These are phyloP conservation scores for Solanum tacnaense DNA, from an alignment of 257 asterid species.

Conservation along the genomic window DNA sequence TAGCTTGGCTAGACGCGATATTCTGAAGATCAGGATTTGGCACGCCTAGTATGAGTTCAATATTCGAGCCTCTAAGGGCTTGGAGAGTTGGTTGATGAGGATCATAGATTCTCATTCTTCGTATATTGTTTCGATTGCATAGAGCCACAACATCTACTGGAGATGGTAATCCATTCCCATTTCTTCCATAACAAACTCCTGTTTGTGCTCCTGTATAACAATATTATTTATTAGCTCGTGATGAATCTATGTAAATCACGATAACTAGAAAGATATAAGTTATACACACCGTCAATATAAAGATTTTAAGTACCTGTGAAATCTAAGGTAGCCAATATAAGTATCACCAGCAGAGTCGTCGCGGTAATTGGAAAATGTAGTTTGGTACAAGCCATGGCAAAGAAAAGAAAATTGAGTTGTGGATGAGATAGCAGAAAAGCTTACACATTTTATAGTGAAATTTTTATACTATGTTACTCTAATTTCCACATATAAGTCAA, in stretches of 20 bases:
- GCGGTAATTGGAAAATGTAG: background rate
- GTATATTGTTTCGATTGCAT: conserved; percentile 13
- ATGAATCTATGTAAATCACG: background rate
- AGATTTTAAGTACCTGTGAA: background rate
- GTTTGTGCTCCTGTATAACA: conserved; percentile 4
- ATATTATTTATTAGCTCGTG: background rate
- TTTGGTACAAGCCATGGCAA: background rate
- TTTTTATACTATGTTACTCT: background rate
- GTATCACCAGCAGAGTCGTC: background rate
- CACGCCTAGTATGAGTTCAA: conserved; percentile 24
- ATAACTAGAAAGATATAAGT: background rate
- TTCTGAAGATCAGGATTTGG: conserved; percentile 22
- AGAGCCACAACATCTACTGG: conserved; percentile 16
- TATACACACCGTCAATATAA: background rate
- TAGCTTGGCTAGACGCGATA: conserved; percentile 33
- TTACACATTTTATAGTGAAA: background rate
- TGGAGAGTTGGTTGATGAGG: conserved; percentile 22
- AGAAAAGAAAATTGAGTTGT: background rate
- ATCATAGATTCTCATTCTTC: conserved; percentile 24
- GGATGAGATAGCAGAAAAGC: background rate
- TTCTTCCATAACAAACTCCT: conserved; percentile 26
- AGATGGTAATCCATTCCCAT: conserved; percentile 12
- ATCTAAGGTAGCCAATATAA: background rate
- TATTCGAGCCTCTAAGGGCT: conserved; percentile 29
- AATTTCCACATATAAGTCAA: background rate